These are phyloP conservation scores for Gamsiella multidivaricata DNA, from an alignment of 192 early-diverging fungal species.

Conservation along the genomic window DNA sequence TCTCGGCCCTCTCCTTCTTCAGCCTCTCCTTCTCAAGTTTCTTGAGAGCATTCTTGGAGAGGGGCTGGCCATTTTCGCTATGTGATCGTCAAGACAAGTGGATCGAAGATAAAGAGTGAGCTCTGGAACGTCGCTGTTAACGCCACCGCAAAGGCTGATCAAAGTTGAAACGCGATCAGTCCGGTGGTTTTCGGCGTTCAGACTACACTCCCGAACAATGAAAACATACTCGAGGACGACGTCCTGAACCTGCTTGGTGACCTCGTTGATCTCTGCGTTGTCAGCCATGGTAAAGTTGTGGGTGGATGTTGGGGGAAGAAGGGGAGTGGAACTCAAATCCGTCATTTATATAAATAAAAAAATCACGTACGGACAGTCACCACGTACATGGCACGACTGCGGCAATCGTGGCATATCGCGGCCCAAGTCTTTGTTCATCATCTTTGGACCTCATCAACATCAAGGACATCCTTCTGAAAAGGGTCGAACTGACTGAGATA, in stretches of 20 bases:
- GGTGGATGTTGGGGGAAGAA: background rate
- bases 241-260: constrained; percentile 51
- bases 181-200: too few relatives aligned
- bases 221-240: constrained; percentile 44
- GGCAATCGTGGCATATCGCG: too few relatives aligned
- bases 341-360: background rate
- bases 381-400: background rate
- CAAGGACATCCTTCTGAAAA: too few relatives aligned
- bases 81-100: background rate
- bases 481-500: background rate
- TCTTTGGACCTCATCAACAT: background rate
- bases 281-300: constrained; percentile 28
- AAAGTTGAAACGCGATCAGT: too few relatives aligned
- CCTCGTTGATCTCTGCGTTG: constrained; percentile 34
- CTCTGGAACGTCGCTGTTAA: too few relatives aligned
- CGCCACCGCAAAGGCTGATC: too few relatives aligned
- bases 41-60: constrained; percentile 93
- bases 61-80: constrained; percentile 86
- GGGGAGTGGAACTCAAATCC: background rate
- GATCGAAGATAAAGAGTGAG: background rate
- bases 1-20: constrained; percentile 82
- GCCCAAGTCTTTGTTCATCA: too few relatives aligned
- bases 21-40: constrained; percentile 92
- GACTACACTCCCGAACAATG: too few relatives aligned
- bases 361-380: constrained; percentile 33